Percentiles rank a stretch among this genome's conserved stretches.
Evolutionary conservation across 768 basidiomycete genomes (phyloP).

Genomic region (Nevesoporus exiguus): DNA sequence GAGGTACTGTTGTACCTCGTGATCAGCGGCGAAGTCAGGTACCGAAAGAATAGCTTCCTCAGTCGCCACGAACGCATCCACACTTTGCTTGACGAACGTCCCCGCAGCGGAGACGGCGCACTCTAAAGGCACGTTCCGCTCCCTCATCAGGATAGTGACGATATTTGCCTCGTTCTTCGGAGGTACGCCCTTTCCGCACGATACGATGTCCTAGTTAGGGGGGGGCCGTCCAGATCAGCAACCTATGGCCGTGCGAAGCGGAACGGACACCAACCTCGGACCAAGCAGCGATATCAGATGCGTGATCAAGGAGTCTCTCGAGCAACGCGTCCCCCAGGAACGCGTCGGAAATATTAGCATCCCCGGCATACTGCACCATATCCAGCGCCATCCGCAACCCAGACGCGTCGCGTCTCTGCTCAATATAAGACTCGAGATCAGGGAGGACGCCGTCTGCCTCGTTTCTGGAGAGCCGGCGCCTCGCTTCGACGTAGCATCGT

Average conservation of each 20-base stretch:
- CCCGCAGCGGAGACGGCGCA: slow-evolving; percentile 36
- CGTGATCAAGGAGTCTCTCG: slow-evolving; percentile 35
- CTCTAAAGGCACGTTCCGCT: slow-evolving; percentile 45
- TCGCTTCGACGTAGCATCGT: slow-evolving; percentile 33
- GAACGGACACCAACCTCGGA: slow-evolving; percentile 42
- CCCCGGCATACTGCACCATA: slow-evolving; percentile 51
- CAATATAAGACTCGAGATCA: slow-evolving; percentile 46
- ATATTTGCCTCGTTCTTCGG: slow-evolving; percentile 40
- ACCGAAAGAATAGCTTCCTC: slow-evolving; percentile 22
- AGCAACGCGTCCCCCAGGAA: slow-evolving; percentile 28
- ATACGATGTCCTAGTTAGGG: slow-evolving; percentile 51
- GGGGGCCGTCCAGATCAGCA: neutral
- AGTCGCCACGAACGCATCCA: slow-evolving; percentile 26
- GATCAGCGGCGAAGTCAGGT: slow-evolving; percentile 13
- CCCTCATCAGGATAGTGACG: slow-evolving; percentile 46
- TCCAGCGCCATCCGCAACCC: slow-evolving; percentile 50
- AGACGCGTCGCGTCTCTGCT: slow-evolving; percentile 43
- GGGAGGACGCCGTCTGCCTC: slow-evolving; percentile 27
- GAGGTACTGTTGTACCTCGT: slow-evolving; percentile 38
- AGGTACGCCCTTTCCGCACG: slow-evolving; percentile 48
- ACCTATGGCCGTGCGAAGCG: too few species aligned
- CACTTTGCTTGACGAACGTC: slow-evolving; percentile 26
- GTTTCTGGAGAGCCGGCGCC: slow-evolving; percentile 27
- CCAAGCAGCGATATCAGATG: slow-evolving; percentile 50
- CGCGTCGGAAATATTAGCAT: slow-evolving; percentile 37